Evolutionary conservation across 1,284 basidiomycete genomes (phyloP), one percentile per base, ranked within the genome.

Genomic region (Moesziomyces antarcticus): DNA sequence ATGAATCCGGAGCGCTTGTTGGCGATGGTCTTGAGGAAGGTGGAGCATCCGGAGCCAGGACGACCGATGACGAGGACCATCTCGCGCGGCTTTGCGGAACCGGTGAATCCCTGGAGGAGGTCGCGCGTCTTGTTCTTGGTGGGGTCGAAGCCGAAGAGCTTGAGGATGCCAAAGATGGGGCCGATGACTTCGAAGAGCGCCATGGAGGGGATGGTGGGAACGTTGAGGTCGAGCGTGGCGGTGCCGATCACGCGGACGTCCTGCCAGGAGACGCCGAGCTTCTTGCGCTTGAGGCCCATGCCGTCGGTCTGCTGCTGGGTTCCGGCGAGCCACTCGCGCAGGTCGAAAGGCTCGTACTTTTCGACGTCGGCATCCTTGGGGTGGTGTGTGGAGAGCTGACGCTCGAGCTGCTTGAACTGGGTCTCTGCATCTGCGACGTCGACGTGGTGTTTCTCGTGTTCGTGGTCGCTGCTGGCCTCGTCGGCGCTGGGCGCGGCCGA

Each of bases 21-120:
- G 7, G 92, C 88, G 43, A 93, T 86, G 0, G 87, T 87, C 82
- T 91, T 91, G 58, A 93, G 88, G 41, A 93, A 86, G 0, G 91
- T 91, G 21, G 87, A 88, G 80, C 92, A 93, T 2, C 92, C 92
- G 0, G 90, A 88, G 3, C 91, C 91, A n/a, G 92, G 92, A 51
- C 90, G 89, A 8, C 92, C 92, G 5, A 93, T 87, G n/a, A 93
- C 92, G 49, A 82, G 75, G 3, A 78, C 63, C 78, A 80, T 82
- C 69, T 82, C 79, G 37, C 80, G 78, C 0, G 80, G 78, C 21
- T 67, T 64, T 7, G 72, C 73, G 24, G 55, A 67, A 21, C 80
- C 80, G 43, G 59, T 58, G 56, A 82, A 77, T 35, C 61, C 73
- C 24, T 75, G 54, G 11, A 81, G 50, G 22, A 78, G 56, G 33